Percentiles rank a stretch among this genome's conserved stretches.
Conservation (phyloP, 176 grass and related monocot species). For the Sorghum bicolor region DNA sequence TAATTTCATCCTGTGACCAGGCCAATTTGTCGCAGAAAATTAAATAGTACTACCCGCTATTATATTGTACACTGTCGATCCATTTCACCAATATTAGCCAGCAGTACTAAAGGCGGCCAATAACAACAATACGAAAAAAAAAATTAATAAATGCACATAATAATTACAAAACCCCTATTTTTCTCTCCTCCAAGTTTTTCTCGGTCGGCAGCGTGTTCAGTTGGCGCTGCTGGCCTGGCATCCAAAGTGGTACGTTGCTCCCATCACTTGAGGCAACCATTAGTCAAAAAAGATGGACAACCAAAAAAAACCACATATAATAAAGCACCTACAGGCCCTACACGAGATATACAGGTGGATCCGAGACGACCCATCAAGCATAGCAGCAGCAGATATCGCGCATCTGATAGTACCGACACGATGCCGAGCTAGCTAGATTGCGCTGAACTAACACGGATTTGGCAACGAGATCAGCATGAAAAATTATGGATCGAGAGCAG, state of each 20-base stretch:
- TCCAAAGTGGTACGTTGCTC: not conserved
- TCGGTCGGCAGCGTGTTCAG: not conserved
- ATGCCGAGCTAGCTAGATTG: slow-evolving; percentile 17
- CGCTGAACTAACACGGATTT: slow-evolving; percentile 4
- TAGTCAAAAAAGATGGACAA: not conserved
- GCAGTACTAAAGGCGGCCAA: not conserved
- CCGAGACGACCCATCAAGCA: not conserved
- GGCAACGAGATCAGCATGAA: not conserved
- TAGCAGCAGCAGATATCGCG: not conserved
- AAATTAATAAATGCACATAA: not conserved
- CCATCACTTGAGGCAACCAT: not conserved
- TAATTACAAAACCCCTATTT: not conserved
- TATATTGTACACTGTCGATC: not conserved
- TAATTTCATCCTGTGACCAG: not conserved
- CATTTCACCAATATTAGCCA: not conserved
- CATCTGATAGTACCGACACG: not conserved
- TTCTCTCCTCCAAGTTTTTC: not conserved
- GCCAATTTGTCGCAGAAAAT: not conserved
- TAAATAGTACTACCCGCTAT: not conserved
- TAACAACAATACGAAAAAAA: not conserved
- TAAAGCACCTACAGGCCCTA: not conserved
- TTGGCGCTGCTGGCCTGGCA: not conserved
- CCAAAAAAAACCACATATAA: not conserved
- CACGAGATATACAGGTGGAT: not conserved
- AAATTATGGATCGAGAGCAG: not conserved